Conservation (phyloP, 129 eudicot genomes). For the Tagetes patula region DNA sequence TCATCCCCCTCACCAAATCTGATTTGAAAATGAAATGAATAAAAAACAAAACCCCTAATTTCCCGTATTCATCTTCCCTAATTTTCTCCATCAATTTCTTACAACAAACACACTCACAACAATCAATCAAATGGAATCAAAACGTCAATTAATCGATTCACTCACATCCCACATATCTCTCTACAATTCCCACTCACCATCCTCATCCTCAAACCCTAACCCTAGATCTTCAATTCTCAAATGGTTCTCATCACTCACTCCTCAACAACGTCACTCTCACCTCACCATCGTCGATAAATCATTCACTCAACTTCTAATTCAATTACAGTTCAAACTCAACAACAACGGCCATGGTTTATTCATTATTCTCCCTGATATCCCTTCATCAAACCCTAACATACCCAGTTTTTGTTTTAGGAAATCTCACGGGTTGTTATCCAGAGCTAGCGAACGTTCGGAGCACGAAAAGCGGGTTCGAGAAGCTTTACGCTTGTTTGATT, state of each 20-base stretch:
- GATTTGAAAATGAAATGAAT: background rate
- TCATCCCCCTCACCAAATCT: constrained; percentile 6
- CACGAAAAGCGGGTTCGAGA: constrained; percentile 37
- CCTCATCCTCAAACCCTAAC: constrained; percentile 29
- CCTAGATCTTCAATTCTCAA: constrained; percentile 58
- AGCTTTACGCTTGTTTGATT: constrained; percentile 50
- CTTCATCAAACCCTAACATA: constrained; percentile 37
- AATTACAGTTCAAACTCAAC: constrained; percentile 44
- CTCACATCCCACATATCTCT: constrained; percentile 86
- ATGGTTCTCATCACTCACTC: constrained; percentile 77
- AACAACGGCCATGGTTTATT: constrained; percentile 48
- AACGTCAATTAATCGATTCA: constrained; percentile 61
- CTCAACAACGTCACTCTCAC: constrained; percentile 71
- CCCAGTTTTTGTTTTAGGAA: constrained; percentile 67
- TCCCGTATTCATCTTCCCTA: constrained; percentile 15
- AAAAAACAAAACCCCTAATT: constrained; percentile 19
- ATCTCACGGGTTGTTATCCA: constrained; percentile 50
- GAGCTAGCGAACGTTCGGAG: constrained; percentile 41
- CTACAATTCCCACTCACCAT: constrained; percentile 44
- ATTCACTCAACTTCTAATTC: constrained; percentile 56
- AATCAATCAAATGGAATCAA: constrained; percentile 46
- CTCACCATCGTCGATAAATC: constrained; percentile 52
- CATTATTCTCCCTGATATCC: constrained; percentile 72
- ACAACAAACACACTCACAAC: constrained; percentile 11
- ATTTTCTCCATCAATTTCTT: constrained; percentile 21